Base-by-base conservation (phyloP, 2,329 filamentous ascomycete species). In the Pseudogymnoascus sp. region DNA sequence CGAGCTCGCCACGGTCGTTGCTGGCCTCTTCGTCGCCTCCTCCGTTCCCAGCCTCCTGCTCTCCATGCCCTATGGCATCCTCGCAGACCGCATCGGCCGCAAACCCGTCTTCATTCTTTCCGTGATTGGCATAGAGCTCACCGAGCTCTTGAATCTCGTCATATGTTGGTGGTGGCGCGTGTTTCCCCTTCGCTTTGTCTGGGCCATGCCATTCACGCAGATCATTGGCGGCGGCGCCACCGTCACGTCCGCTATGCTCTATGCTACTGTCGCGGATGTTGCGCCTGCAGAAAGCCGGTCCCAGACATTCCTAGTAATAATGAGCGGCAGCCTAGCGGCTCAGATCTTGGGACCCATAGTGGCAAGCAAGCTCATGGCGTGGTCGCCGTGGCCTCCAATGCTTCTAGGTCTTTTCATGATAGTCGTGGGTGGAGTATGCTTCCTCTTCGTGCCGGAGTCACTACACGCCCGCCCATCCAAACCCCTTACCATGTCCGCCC, bases 81-180 rank as follows among this genome's bases (percentile, higher is more conserved):
- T 74, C 2, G 74, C 74, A 7, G 75, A 77, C 67, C 71, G 71
- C 29, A 68, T 77, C 39, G 75, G 75, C 6, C 70, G 75, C 29
- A 75, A 74, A 41, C 69, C 70, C 7, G 72, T 77, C 14, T 72
- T 74, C 52, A 66, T 69, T 1, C 43, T 75, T 16, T 62, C 71
- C 21, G 63, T 76, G 4, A 19, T 65, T 12, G 75, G 76, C 3
- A 65, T 74, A 33, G 49, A 69, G 4, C 55, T 77, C 0, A 49
- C 67, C 12, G 52, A 69, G 2, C 33, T 71, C 1, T 73, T 69
- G 60, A 67, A 71, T 12, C 69, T 76, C 26, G 55, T 69, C 10
- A 68, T 78, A 0, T 69, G 73, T 45, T 73, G 69, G 65, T 76
- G 76, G 21, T 70, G 70, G 62, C 65, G 67, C 33, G 65, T 64